These are phyloP conservation scores for Achlya hypogyna DNA, from an alignment of 352 stramenopile species.

Conservation along the genomic window DNA sequence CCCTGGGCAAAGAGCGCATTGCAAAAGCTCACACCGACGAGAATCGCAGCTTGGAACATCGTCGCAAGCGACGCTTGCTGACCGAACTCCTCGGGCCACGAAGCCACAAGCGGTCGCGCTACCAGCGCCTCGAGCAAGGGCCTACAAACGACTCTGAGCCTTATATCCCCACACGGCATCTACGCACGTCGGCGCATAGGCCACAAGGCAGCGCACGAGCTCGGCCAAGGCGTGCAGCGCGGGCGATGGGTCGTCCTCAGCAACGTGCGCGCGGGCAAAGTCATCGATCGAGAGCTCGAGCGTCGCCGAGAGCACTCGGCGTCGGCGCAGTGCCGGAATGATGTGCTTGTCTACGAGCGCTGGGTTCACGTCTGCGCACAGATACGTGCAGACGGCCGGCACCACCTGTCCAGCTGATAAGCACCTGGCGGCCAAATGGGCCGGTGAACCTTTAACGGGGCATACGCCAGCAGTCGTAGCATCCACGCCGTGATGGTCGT, in stretches of 20 bases:
- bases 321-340: constrained; percentile 9
- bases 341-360: background rate
- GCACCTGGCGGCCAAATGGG: background rate
- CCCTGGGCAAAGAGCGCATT: background rate
- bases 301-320: background rate
- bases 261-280: background rate
- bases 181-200: background rate
- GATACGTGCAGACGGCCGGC: constrained; percentile 2
- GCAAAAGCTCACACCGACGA: background rate
- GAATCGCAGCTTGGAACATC: background rate
- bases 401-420: background rate
- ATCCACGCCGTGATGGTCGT: constrained; percentile 15
- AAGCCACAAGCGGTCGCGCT: background rate
- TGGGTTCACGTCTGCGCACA: background rate
- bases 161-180: background rate
- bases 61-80: background rate
- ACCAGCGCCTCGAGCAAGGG: background rate
- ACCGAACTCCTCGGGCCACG: background rate
- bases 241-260: background rate
- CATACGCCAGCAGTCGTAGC: constrained; percentile 3
- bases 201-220: background rate
- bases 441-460: background rate
- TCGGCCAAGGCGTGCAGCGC: background rate
- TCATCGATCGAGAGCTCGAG: background rate
- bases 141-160: background rate